Conservation (phyloP, 768 basidiomycete species). For the Wakefieldia striispora region DNA sequence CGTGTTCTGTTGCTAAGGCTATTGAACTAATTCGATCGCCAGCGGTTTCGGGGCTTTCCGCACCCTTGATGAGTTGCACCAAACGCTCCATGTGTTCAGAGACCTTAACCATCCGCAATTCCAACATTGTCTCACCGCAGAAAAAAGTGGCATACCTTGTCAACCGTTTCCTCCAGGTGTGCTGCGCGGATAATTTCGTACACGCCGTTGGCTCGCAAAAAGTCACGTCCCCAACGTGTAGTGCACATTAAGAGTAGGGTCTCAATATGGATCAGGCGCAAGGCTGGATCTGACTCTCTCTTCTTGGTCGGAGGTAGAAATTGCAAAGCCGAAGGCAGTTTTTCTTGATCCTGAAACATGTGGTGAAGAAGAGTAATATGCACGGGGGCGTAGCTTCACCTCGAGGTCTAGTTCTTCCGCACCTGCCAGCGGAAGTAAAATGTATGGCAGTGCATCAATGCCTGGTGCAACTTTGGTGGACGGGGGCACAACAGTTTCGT, state of each 20-base stretch:
- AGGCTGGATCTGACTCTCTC: constrained; percentile 72
- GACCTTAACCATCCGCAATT: constrained; percentile 46
- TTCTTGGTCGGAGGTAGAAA: constrained; percentile 83
- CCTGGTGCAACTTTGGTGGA: constrained; percentile 63
- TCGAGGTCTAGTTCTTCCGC: constrained; percentile 95
- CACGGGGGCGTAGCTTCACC: constrained; percentile 37
- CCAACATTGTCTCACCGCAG: not conserved
- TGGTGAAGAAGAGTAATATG: not conserved
- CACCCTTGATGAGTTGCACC: constrained; percentile 80
- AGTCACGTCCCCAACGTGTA: constrained; percentile 84
- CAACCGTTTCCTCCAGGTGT: constrained; percentile 77
- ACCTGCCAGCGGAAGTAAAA: constrained; percentile 89
- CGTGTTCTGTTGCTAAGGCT: constrained; percentile 20
- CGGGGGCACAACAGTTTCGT: constrained; percentile 53
- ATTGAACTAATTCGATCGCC: constrained; percentile 36
- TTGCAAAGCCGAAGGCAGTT: constrained; percentile 78
- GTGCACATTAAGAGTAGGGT: constrained; percentile 86
- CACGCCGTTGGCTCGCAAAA: constrained; percentile 73
- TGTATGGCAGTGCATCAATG: constrained; percentile 78
- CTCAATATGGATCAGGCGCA: constrained; percentile 86
- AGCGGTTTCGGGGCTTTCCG: constrained; percentile 56
- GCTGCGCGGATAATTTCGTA: constrained; percentile 81
- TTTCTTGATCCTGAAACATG: constrained; percentile 78
- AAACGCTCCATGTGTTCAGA: constrained; percentile 85
- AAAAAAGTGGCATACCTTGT: constrained; percentile 51